Evolutionary conservation across 768 basidiomycete species (phyloP).

Genomic region (Hygrocybe punicea): DNA sequence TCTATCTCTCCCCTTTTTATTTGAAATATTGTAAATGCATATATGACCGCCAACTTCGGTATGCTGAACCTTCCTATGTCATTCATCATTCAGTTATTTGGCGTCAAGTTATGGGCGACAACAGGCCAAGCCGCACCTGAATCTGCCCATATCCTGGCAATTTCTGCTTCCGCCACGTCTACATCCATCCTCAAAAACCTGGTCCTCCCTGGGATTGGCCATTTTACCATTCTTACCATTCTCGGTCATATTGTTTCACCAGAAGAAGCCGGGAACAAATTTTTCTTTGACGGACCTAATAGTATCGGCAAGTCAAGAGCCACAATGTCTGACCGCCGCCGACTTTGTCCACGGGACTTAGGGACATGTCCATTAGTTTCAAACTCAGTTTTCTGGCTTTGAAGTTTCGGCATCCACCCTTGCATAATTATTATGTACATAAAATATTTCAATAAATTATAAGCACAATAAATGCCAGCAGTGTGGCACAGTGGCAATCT

Average conservation of each 20-base stretch:
- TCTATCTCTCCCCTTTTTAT: no score
- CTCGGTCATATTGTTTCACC: constrained; percentile 52
- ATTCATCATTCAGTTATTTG: neutral
- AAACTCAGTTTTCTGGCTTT: no score
- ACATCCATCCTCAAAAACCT: constrained; percentile 94
- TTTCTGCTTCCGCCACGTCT: constrained; percentile 78
- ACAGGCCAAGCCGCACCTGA: constrained; percentile 89
- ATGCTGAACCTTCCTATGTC: constrained; percentile 19
- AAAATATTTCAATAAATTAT: no score
- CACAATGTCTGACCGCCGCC: no score
- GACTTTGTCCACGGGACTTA: no score
- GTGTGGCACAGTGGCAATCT: no score
- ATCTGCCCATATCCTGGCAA: constrained; percentile 72
- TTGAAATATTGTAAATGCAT: no score
- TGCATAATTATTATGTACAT: no score
- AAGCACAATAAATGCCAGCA: no score
- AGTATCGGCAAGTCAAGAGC: constrained; percentile 77
- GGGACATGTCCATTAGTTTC: no score
- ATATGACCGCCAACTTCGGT: constrained; percentile 97
- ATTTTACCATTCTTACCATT: constrained; percentile 86
- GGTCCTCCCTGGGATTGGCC: constrained; percentile 93
- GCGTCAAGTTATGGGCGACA: constrained; percentile 83
- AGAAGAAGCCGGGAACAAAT: constrained; percentile 91
- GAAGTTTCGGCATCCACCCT: no score
- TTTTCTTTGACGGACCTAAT: constrained; percentile 72